Evolutionary conservation across 805 yeast genomes (phyloP).

Genomic region (Cephaloascus albidus): DNA sequence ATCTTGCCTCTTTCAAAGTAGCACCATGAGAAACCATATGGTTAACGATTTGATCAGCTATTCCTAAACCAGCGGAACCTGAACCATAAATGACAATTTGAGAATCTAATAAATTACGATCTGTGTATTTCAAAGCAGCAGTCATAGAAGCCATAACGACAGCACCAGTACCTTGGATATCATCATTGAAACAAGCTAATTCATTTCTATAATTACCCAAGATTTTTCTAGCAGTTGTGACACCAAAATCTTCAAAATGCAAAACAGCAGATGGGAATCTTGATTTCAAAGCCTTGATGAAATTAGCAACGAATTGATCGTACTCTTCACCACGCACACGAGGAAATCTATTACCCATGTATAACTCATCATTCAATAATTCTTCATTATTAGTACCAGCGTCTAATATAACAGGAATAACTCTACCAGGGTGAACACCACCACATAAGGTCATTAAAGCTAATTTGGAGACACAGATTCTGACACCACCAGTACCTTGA

Average conservation of each 20-base stretch:
- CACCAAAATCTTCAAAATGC: constrained; percentile 39
- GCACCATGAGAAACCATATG: constrained; percentile 36
- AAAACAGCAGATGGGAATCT: constrained; percentile 35
- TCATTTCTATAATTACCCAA: constrained; percentile 28
- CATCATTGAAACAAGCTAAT: constrained; percentile 36
- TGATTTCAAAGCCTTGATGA: constrained; percentile 24
- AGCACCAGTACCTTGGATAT: constrained; percentile 40
- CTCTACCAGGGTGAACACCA: constrained; percentile 37
- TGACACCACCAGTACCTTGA: constrained; percentile 34
- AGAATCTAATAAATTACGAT: constrained; percentile 25
- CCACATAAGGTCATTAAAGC: constrained; percentile 39
- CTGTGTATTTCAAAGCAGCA: constrained; percentile 30
- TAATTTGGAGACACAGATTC: constrained; percentile 36
- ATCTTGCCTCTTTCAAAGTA: constrained; percentile 25
- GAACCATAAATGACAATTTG: constrained; percentile 32
- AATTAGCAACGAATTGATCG: constrained; percentile 32
- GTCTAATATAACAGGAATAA: constrained; percentile 31
- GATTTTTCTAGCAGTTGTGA: constrained; percentile 33
- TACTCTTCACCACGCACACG: constrained; percentile 34
- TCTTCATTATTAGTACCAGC: constrained; percentile 33
- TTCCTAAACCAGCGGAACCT: constrained; percentile 37
- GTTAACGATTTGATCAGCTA: constrained; percentile 35
- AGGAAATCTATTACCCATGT: constrained; percentile 35
- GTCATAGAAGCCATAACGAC: constrained; percentile 39
- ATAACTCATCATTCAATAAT: constrained; percentile 28